These are phyloP conservation scores for Ambrosia hybrid DNA, from an alignment of 140 eudicot species.

Conservation along the genomic window DNA sequence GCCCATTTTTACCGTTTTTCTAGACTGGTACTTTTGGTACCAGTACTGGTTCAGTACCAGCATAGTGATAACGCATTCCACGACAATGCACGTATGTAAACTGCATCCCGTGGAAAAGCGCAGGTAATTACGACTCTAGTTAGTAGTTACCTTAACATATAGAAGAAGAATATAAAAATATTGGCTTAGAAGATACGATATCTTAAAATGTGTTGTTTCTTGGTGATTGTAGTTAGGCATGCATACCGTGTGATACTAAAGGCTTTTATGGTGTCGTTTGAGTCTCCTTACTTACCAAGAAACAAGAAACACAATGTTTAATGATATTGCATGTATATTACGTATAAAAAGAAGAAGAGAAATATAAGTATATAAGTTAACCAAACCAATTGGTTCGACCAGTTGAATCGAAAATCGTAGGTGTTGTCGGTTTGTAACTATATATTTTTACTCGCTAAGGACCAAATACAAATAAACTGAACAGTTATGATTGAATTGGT, in stretches of 20 bases:
- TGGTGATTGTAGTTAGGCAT: slow-evolving; percentile 22
- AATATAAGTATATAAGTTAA: neutral
- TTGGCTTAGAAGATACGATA: neutral
- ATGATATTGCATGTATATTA: neutral
- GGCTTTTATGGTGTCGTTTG: neutral
- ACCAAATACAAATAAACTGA: neutral
- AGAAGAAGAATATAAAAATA: neutral
- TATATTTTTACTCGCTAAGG: neutral
- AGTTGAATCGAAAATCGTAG: neutral
- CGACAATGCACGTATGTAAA: too few species aligned
- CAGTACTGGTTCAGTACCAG: too few species aligned
- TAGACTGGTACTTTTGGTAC: too few species aligned
- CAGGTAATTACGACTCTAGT: too few species aligned
- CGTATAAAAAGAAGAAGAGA: neutral
- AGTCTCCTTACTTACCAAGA: neutral
- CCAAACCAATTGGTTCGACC: neutral
- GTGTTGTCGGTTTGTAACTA: neutral
- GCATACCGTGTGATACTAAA: slow-evolving; percentile 14
- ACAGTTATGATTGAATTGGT: neutral
- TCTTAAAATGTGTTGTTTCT: neutral
- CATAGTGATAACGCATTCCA: too few species aligned
- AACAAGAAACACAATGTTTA: neutral
- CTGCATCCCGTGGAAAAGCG: too few species aligned
- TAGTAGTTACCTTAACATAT: neutral
- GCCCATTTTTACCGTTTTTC: too few species aligned